phyloP scores from a whole-genome alignment of 2,329 filamentous ascomycete species.

The Sclerotinia borealis region DNA sequence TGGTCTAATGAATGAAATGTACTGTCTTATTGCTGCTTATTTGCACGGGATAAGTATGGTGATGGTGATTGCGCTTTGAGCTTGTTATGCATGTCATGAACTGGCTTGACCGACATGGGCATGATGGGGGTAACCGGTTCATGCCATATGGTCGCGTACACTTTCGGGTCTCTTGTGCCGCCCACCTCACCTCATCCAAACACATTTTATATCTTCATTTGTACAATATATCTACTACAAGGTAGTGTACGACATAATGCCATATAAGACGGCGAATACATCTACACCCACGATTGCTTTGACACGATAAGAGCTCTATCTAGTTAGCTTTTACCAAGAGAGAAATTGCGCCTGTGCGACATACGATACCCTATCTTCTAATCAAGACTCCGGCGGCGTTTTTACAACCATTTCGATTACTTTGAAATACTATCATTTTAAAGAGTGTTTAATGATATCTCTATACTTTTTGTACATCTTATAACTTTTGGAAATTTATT shows the following conservation, averaged over 20 bases:
- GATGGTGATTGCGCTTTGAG: not conserved
- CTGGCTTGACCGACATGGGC: too few relatives aligned
- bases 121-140: not conserved
- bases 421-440: not conserved
- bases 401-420: not conserved
- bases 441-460: not conserved
- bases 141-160: not conserved
- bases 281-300: not conserved
- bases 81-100: not conserved
- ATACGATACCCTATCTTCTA: not conserved
- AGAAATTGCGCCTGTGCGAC: conserved; percentile 3
- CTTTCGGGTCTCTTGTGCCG: not conserved
- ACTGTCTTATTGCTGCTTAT: not conserved
- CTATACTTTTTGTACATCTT: not conserved
- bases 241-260: not conserved
- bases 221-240: not conserved
- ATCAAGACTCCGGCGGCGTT: not conserved
- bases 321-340: not conserved
- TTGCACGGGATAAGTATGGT: not conserved
- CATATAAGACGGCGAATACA: not conserved
- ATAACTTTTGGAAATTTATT: not conserved
- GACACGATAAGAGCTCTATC: not conserved
- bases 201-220: not conserved
- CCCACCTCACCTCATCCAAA: not conserved
- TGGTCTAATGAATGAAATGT: not conserved